Evolutionary conservation across 345 rosid species (phyloP).

Genomic region (Hypericum androsaemum): DNA sequence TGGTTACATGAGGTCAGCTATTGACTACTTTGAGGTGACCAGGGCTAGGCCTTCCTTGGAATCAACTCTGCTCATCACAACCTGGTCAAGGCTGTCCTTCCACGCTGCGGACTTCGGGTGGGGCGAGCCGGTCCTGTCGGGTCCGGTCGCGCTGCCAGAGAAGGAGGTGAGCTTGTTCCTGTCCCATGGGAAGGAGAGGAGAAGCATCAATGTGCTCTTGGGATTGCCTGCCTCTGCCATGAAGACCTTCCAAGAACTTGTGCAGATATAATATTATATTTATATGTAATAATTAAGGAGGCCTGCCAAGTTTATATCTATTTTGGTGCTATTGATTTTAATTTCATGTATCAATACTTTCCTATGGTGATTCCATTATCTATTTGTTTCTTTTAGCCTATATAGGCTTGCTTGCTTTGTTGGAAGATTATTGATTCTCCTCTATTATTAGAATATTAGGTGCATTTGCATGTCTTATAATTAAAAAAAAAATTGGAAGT

Average conservation of each 20-base stretch:
- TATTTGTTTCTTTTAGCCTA: no score
- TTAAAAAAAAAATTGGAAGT: no score
- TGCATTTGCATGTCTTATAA: no score
- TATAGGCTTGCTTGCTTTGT: no score
- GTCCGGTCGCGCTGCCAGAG: constrained; percentile 85
- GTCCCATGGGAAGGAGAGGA: constrained; percentile 72
- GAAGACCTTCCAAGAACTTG: constrained; percentile 52
- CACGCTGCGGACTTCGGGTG: constrained; percentile 83
- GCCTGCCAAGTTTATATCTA: no score
- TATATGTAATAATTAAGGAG: no score
- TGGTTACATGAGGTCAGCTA: constrained; percentile 85
- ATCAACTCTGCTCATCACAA: constrained; percentile 73
- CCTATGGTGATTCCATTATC: no score
- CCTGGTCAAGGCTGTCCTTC: constrained; percentile 79
- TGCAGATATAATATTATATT: constrained; percentile 26
- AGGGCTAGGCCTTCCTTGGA: constrained; percentile 78
- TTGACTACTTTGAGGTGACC: constrained; percentile 80
- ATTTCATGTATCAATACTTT: no score
- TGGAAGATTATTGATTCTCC: no score
- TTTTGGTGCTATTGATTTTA: no score
- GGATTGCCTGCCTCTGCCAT: constrained; percentile 77
- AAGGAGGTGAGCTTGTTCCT: constrained; percentile 82
- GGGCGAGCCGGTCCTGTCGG: constrained; percentile 77
- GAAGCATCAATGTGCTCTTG: constrained; percentile 73
- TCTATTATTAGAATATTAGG: no score